phyloP scores from a whole-genome alignment of 495 filamentous ascomycete species.

The Aspergillus haitiensis region DNA sequence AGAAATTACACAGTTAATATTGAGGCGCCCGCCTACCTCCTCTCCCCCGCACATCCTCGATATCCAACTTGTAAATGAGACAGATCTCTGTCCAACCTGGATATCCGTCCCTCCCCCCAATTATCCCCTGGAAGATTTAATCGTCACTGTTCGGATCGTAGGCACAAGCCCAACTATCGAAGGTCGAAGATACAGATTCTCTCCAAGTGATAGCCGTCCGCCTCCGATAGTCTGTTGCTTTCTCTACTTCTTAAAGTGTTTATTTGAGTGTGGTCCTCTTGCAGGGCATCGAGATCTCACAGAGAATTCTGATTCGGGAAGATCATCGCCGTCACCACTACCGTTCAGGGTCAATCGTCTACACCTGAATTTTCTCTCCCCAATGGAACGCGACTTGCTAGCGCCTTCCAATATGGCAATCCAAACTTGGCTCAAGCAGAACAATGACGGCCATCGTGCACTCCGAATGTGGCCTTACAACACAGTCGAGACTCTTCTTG shows the following conservation, averaged over 20 bases:
- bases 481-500: neutral
- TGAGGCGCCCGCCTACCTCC: neutral
- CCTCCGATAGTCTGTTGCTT: constrained; percentile 10
- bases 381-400: neutral
- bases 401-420: constrained; percentile 2
- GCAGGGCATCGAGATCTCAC: neutral
- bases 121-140: neutral
- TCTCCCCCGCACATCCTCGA: neutral
- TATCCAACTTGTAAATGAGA: constrained; percentile 8
- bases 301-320: too few species aligned
- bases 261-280: constrained; percentile 8
- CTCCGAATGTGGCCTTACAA: constrained; percentile 2
- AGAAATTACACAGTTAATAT: neutral
- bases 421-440: neutral
- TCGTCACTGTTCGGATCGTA: constrained; percentile 1
- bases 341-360: neutral
- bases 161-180: constrained; percentile 6
- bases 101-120: neutral
- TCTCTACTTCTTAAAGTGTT: constrained; percentile 1
- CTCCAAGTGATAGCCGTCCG: neutral
- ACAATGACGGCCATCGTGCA: neutral
- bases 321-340: neutral
- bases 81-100: constrained; percentile 8
- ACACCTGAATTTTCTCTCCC: neutral
- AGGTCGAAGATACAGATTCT: constrained; percentile 4